Evolutionary conservation across 495 filamentous ascomycete species (phyloP).

Genomic region (Xylaria nigripes): DNA sequence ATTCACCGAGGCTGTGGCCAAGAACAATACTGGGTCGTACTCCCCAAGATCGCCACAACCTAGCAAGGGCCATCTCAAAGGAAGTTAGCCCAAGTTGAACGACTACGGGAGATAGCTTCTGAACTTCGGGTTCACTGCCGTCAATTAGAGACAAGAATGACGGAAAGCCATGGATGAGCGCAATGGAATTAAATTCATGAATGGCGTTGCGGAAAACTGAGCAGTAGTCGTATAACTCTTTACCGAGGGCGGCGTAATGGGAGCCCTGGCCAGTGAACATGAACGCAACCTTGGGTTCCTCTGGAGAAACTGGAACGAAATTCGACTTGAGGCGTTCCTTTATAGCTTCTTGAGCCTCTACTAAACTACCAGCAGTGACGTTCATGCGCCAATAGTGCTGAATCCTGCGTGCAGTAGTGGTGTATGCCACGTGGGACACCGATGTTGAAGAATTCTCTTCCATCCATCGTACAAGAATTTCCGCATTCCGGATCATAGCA

Average conservation of each 20-base stretch:
- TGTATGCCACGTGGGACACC: slow-evolving; percentile 60
- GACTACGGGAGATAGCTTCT: slow-evolving; percentile 60
- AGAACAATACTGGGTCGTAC: slow-evolving; percentile 67
- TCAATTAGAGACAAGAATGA: slow-evolving; percentile 61
- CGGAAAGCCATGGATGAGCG: slow-evolving; percentile 59
- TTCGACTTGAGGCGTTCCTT: slow-evolving; percentile 36
- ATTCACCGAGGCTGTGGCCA: slow-evolving; percentile 83
- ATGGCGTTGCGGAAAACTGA: slow-evolving; percentile 63
- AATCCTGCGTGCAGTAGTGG: slow-evolving; percentile 75
- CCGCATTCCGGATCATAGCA: slow-evolving; percentile 45
- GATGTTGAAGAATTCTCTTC: slow-evolving; percentile 43
- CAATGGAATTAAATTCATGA: slow-evolving; percentile 60
- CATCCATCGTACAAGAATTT: slow-evolving; percentile 45
- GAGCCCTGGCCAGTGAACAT: slow-evolving; percentile 66
- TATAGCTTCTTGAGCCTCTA: slow-evolving; percentile 35
- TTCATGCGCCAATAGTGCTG: slow-evolving; percentile 69
- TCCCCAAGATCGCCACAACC: slow-evolving; percentile 73
- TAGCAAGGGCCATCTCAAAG: slow-evolving; percentile 78
- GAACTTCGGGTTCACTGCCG: slow-evolving; percentile 48
- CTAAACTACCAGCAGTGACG: slow-evolving; percentile 46
- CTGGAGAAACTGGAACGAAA: slow-evolving; percentile 38
- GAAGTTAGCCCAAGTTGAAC: slow-evolving; percentile 71
- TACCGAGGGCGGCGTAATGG: slow-evolving; percentile 59
- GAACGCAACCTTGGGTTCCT: slow-evolving; percentile 53
- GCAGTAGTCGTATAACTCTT: slow-evolving; percentile 58